phyloP scores from a whole-genome alignment of 2,329 filamentous ascomycete species.

The Triangularia verruculosa region DNA sequence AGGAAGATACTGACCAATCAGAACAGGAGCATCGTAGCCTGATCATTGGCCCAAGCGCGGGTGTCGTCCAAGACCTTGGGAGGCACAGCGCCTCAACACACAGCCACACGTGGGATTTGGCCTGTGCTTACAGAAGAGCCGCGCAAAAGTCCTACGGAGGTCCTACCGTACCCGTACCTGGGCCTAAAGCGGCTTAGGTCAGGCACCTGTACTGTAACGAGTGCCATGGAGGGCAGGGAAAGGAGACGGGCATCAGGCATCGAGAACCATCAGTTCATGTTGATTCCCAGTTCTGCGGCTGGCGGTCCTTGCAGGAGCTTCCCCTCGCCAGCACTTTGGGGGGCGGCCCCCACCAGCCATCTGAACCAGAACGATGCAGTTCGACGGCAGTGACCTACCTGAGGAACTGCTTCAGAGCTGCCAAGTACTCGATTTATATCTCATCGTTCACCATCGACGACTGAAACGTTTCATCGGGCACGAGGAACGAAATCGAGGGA shows the following conservation, averaged over 20 bases:
- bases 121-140: not conserved
- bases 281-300: conserved; percentile 1
- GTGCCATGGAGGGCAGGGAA: not conserved
- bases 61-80: conserved; percentile 5
- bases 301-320: not conserved
- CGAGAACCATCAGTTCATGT: not conserved
- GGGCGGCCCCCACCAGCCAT: not conserved
- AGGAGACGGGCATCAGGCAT: not conserved
- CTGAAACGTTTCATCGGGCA: conserved; percentile 9
- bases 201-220: conserved; percentile 18
- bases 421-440: not conserved
- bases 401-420: not conserved
- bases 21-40: not conserved
- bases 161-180: conserved; percentile 16
- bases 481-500: not conserved
- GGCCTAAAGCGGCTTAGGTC: conserved; percentile 20
- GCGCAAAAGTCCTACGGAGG: conserved; percentile 24
- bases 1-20: conserved; percentile 9
- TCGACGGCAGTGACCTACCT: not conserved
- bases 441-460: not conserved
- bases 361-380: not conserved
- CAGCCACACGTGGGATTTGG: conserved; percentile 17
- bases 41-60: conserved; percentile 14
- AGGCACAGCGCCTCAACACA: conserved; percentile 16
- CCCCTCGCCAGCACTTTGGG: not conserved